Percentiles rank a stretch among this genome's conserved stretches.
Conservation (phyloP, 1,284 basidiomycete species). For the Ceratobasidium sp. region DNA sequence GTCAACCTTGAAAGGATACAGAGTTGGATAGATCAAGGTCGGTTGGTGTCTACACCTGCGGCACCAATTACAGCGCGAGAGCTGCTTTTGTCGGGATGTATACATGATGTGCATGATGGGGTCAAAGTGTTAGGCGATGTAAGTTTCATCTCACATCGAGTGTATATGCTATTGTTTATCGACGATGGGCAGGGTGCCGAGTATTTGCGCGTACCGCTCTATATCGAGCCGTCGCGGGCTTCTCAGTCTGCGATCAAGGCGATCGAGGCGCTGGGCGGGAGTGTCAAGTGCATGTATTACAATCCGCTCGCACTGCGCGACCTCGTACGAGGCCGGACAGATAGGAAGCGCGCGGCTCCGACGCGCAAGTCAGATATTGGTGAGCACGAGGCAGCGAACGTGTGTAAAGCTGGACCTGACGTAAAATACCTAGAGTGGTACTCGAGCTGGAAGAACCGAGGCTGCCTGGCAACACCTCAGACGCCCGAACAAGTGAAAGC, state of each 20-base stretch:
- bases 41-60: slow-evolving; percentile 78
- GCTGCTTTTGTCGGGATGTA: slow-evolving; percentile 82
- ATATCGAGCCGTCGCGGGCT: slow-evolving; percentile 85
- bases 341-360: slow-evolving; percentile 76
- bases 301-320: slow-evolving; percentile 85
- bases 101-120: slow-evolving; percentile 88
- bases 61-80: slow-evolving; percentile 90
- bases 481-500: slow-evolving; percentile 25
- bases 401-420: slow-evolving; percentile 27
- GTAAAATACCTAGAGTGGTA: slow-evolving; percentile 69
- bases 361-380: slow-evolving; percentile 85
- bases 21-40: slow-evolving; percentile 87
- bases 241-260: slow-evolving; percentile 86
- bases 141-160: slow-evolving; percentile 49
- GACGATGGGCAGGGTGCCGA: slow-evolving; percentile 61
- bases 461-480: slow-evolving; percentile 66
- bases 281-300: slow-evolving; percentile 91
- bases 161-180: slow-evolving; percentile 33
- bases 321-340: slow-evolving; percentile 74
- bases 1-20: slow-evolving; percentile 90
- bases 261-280: slow-evolving; percentile 83
- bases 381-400: slow-evolving; percentile 53
- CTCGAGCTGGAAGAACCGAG: slow-evolving; percentile 72
- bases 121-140: slow-evolving; percentile 91
- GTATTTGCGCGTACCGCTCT: slow-evolving; percentile 75